Conservation (phyloP, 495 filamentous ascomycete species). For the Xylaria grammica region DNA sequence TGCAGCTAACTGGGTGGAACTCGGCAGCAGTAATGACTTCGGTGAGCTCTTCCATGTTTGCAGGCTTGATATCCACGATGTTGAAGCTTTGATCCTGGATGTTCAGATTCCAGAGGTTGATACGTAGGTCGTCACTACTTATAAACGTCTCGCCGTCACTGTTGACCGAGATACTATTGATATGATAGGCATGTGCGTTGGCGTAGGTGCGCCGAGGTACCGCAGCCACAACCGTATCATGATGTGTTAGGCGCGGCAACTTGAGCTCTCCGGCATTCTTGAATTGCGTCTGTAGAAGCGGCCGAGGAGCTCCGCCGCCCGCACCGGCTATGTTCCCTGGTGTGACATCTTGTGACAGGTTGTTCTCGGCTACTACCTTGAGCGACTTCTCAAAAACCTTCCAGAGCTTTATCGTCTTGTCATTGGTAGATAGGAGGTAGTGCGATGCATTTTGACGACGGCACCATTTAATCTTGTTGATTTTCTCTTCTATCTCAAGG, state of each 20-base stretch:
- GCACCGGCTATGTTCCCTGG: conserved; percentile 76
- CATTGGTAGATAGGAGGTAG: conserved; percentile 97
- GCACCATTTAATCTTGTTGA: conserved; percentile 99
- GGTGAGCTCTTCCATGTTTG: conserved; percentile 99
- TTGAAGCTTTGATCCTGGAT: conserved; percentile 99
- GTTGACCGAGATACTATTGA: conserved; percentile 99
- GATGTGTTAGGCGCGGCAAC: conserved; percentile 92
- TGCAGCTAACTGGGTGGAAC: conserved; percentile 96
- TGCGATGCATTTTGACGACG: conserved; percentile 96
- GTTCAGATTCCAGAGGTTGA: conserved; percentile 99
- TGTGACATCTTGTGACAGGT: conserved; percentile 91
- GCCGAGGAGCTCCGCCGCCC: conserved; percentile 68
- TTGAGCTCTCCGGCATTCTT: conserved; percentile 82
- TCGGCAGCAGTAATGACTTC: conserved; percentile 98
- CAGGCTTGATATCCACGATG: conserved; percentile 99
- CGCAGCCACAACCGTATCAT: conserved; percentile 97
- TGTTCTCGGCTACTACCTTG: conserved; percentile 98
- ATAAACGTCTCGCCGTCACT: conserved; percentile 99
- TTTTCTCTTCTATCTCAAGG: conserved; percentile 99
- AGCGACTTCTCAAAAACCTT: conserved; percentile 99
- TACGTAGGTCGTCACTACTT: conserved; percentile 94
- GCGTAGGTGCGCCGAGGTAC: conserved; percentile 95
- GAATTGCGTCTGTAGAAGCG: conserved; percentile 73
- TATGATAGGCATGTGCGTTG: conserved; percentile 98
- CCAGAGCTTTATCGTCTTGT: conserved; percentile 99